These are phyloP conservation scores for Alternaria postmessia DNA, from an alignment of 2,329 filamentous ascomycete genomes.

Conservation along the genomic window DNA sequence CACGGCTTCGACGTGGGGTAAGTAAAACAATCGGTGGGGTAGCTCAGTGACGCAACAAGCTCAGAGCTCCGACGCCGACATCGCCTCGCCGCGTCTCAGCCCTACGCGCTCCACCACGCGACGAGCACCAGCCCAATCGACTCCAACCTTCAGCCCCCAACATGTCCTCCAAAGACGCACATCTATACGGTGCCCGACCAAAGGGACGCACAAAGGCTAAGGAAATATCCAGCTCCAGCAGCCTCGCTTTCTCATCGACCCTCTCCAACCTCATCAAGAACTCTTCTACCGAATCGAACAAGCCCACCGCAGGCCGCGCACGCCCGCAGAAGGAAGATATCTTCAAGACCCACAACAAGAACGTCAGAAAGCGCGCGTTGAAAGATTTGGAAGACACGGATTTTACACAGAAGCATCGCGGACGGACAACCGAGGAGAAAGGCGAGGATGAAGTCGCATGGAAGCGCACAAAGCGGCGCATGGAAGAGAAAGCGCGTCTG, in stretches of 20 bases:
- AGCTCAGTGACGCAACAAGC: constrained; percentile 24
- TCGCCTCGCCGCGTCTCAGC: constrained; percentile 23
- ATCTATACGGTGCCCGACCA: constrained; percentile 78
- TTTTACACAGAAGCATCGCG: constrained; percentile 68
- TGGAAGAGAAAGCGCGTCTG: constrained; percentile 88
- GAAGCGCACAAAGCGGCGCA: constrained; percentile 76
- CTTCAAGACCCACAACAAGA: constrained; percentile 72
- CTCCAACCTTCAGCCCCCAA: not conserved
- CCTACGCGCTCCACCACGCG: constrained; percentile 19
- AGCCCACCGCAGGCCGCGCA: constrained; percentile 59
- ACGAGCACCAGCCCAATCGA: not conserved
- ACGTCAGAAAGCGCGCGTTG: constrained; percentile 68
- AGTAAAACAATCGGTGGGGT: constrained; percentile 31
- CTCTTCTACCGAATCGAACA: constrained; percentile 56
- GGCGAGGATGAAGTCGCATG: constrained; percentile 64
- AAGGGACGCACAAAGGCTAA: constrained; percentile 66
- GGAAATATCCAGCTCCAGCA: constrained; percentile 73
- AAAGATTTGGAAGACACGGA: constrained; percentile 65
- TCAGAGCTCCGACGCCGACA: constrained; percentile 35
- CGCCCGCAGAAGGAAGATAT: constrained; percentile 71
- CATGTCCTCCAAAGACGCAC: constrained; percentile 62
- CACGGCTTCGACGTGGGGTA: constrained; percentile 24
- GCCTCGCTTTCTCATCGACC: constrained; percentile 86
- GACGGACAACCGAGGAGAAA: constrained; percentile 64
- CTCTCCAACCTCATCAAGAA: constrained; percentile 77